A percentile compares a stretch with the other conserved stretches of the same genome.
Conservation (phyloP, 208 protist genomes). For the Herpetomonas tarakana region DNA sequence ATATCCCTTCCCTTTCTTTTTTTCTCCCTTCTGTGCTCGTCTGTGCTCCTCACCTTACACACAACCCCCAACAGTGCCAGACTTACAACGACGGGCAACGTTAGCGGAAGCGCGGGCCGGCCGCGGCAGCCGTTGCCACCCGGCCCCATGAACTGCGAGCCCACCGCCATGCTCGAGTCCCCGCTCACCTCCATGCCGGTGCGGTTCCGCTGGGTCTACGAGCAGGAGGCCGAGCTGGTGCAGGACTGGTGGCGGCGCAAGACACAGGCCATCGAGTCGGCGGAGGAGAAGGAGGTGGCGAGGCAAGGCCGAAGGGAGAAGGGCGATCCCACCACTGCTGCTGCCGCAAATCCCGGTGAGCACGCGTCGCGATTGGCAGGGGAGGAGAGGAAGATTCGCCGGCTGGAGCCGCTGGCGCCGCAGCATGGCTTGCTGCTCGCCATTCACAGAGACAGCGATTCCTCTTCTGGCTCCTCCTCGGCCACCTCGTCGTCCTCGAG, state of each 20-base stretch:
- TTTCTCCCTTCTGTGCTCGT: too few species aligned
- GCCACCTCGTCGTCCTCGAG: not conserved
- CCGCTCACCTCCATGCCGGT: not conserved
- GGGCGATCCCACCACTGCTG: too few species aligned
- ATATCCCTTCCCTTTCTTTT: too few species aligned
- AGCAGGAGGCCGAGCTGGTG: slow-evolving; percentile 8
- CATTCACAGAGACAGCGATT: not conserved
- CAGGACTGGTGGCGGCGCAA: slow-evolving; percentile 9
- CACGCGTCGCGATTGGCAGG: not conserved
- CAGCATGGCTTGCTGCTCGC: not conserved
- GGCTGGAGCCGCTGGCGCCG: not conserved
- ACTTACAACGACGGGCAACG: slow-evolving; percentile 14
- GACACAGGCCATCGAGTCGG: too few species aligned
- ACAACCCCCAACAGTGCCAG: not conserved
- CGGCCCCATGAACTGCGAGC: slow-evolving; percentile 12
- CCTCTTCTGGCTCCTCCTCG: not conserved
- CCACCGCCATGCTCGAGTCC: slow-evolving; percentile 3
- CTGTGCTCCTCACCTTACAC: too few species aligned
- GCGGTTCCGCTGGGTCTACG: slow-evolving; percentile 9
- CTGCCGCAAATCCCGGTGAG: too few species aligned
- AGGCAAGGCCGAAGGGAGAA: too few species aligned
- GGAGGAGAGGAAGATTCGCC: not conserved
- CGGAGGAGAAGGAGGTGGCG: not conserved
- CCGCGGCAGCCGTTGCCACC: slow-evolving; percentile 7
- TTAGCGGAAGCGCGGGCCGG: slow-evolving; percentile 1